Percentiles rank a stretch among this genome's conserved stretches.
Conservation (phyloP, 1,139 yeast genomes). For the Nakaseomyces uthaithaninus region DNA sequence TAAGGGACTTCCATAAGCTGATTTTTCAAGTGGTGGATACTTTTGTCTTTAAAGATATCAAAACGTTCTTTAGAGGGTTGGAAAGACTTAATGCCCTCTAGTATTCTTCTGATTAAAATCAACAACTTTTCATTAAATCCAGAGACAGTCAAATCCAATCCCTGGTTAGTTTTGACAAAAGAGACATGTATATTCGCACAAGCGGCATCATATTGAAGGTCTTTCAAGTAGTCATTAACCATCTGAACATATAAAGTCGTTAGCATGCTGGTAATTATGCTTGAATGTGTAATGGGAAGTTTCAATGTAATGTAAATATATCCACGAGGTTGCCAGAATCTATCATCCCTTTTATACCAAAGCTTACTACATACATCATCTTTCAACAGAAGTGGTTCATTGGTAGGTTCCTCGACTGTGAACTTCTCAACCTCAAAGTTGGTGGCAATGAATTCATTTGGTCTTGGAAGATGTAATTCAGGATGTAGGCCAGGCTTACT, state of each 20-base stretch:
- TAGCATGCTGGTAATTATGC: slow-evolving; percentile 49
- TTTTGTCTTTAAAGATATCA: slow-evolving; percentile 55
- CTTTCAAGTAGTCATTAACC: slow-evolving; percentile 67
- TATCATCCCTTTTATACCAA: slow-evolving; percentile 91
- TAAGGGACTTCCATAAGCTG: slow-evolving; percentile 70
- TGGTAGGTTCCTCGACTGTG: slow-evolving; percentile 34
- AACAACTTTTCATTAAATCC: slow-evolving; percentile 83
- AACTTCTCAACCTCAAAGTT: slow-evolving; percentile 53
- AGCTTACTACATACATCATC: slow-evolving; percentile 40
- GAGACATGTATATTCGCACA: slow-evolving; percentile 66
- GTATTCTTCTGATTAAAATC: slow-evolving; percentile 51
- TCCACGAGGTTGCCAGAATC: slow-evolving; percentile 84
- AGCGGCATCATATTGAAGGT: slow-evolving; percentile 70
- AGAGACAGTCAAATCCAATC: slow-evolving; percentile 54
- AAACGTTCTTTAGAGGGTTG: slow-evolving; percentile 53
- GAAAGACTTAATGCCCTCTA: slow-evolving; percentile 46
- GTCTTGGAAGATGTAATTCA: slow-evolving; percentile 52
- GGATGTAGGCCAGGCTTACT: slow-evolving; percentile 34
- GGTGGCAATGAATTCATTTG: slow-evolving; percentile 74
- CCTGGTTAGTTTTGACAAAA: slow-evolving; percentile 57
- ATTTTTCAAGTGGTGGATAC: slow-evolving; percentile 56
- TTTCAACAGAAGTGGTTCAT: slow-evolving; percentile 43
- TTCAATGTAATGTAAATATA: slow-evolving; percentile 57
- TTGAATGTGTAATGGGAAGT: slow-evolving; percentile 52
- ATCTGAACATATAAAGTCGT: slow-evolving; percentile 59